Evolutionary conservation across 257 asterid species (phyloP), one percentile per base, ranked within the genome.

Genomic region (Datura wrightii): DNA sequence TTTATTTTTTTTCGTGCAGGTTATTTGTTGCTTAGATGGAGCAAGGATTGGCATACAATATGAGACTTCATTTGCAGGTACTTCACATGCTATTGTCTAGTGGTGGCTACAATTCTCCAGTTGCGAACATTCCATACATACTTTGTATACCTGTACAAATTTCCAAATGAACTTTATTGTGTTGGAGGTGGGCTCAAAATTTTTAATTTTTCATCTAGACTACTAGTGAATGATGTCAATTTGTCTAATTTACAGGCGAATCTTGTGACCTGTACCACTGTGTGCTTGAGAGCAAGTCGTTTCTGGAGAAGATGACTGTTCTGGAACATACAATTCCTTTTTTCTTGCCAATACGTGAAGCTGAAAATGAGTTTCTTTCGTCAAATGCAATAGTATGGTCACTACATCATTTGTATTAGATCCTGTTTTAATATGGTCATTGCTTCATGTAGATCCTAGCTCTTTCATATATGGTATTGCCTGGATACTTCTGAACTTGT

Each of bases 281-380:
- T 87, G 93, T 97, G 87, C 98, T 97, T 88, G 97, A 95, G 88
- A 97, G 98, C 91, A 97, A 97, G 90, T 97, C 99, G 54, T 97
- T 97, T 90, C 98, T 97, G 88, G 99, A 97, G 92, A 95, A 97
- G 92, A 93, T 95, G 99, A 89, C 89, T 24, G 98, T 97, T 84
- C 89, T 92, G 88, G 99, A 95, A 90, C 98, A 95, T 74, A 94
- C 98, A 48, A 79, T 93, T 69, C 99, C 98, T 36, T 94, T 96
- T 87, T 94, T 95, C 98, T 89, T 96, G 92, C 98, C 99, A 15
- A 87, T 96, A 88, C 98, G 92, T 31, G 98, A 97, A 69, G 93
- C 92, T 11, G 99, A 95, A 90, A 94, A 89, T 79, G 98, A 95
- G 66, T 90, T 88, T 87, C 97, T 95, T 88, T 91, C 97, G 82